phyloP scores from a whole-genome alignment of 495 filamentous ascomycete species.

The Tirmania nivea region DNA sequence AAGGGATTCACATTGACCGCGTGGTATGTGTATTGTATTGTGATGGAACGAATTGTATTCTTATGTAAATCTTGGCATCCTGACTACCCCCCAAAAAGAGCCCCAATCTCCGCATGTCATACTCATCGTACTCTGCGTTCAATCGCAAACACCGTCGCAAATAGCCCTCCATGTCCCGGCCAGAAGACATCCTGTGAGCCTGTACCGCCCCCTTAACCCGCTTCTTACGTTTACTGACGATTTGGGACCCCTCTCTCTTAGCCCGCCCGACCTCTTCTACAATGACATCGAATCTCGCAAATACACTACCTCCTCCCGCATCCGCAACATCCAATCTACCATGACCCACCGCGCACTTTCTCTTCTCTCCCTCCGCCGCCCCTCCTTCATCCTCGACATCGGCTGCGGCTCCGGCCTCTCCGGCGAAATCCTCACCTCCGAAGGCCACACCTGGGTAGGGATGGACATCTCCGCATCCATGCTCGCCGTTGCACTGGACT shows the following conservation, averaged over 20 bases:
- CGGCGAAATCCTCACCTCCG: constrained; percentile 61
- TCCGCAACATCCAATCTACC: constrained; percentile 75
- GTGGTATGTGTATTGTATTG: too few relatives aligned
- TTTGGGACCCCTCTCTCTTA: constrained; percentile 20
- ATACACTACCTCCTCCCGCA: constrained; percentile 94
- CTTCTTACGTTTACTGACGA: constrained; percentile 3
- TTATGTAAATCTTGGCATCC: too few relatives aligned
- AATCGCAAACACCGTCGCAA: background rate
- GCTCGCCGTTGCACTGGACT: constrained; percentile 75
- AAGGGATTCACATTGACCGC: too few relatives aligned
- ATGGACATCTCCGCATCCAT: constrained; percentile 90
- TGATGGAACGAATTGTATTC: too few relatives aligned
- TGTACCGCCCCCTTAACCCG: background rate
- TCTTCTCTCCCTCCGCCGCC: constrained; percentile 57
- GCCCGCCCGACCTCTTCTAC: constrained; percentile 89
- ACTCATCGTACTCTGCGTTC: too few relatives aligned
- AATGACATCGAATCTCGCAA: constrained; percentile 84
- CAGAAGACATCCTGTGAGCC: background rate
- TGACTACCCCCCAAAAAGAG: too few relatives aligned
- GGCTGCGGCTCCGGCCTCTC: constrained; percentile 91
- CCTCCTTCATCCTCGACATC: constrained; percentile 78
- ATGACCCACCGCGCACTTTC: constrained; percentile 88
- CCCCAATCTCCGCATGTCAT: too few relatives aligned
- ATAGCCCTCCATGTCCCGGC: background rate
- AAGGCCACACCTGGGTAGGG: constrained; percentile 63